Conservation (phyloP, 2,329 filamentous ascomycete genomes). For the Alternaria sp. region DNA sequence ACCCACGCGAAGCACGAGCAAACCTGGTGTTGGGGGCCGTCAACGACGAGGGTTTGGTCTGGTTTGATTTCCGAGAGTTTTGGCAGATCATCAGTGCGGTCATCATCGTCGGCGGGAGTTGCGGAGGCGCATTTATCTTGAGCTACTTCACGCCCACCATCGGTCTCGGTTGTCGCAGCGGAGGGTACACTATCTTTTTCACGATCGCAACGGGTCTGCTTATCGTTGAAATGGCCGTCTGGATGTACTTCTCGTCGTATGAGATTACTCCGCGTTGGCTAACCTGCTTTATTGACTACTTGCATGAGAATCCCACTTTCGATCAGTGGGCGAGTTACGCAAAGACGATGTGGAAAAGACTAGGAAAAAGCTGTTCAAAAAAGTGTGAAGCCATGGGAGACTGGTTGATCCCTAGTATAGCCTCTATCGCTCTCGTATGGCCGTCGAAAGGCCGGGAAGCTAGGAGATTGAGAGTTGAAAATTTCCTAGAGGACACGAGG, state of each 20-base stretch:
- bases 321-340: constrained; percentile 12
- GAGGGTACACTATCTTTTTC: constrained; percentile 54
- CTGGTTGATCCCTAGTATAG: constrained; percentile 7
- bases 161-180: constrained; percentile 51
- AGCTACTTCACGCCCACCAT: constrained; percentile 56
- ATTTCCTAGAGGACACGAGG: constrained; percentile 1
- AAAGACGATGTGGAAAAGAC: constrained; percentile 8
- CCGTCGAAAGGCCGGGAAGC: constrained; percentile 9
- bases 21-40: constrained; percentile 45
- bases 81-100: constrained; percentile 51
- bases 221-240: constrained; percentile 48
- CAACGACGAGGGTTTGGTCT: constrained; percentile 46
- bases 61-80: constrained; percentile 53
- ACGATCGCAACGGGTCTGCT: constrained; percentile 41
- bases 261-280: constrained; percentile 22
- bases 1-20: constrained; percentile 41
- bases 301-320: constrained; percentile 22
- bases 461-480: constrained; percentile 4
- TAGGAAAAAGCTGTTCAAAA: constrained; percentile 13
- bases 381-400: constrained; percentile 11
- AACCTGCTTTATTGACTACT: constrained; percentile 7
- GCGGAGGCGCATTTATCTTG: constrained; percentile 50
- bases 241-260: constrained; percentile 36
- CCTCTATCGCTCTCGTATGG: constrained; percentile 3
- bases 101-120: constrained; percentile 46